phyloP scores from a whole-genome alignment of 768 basidiomycete species.

The Leccinellum albellum region DNA sequence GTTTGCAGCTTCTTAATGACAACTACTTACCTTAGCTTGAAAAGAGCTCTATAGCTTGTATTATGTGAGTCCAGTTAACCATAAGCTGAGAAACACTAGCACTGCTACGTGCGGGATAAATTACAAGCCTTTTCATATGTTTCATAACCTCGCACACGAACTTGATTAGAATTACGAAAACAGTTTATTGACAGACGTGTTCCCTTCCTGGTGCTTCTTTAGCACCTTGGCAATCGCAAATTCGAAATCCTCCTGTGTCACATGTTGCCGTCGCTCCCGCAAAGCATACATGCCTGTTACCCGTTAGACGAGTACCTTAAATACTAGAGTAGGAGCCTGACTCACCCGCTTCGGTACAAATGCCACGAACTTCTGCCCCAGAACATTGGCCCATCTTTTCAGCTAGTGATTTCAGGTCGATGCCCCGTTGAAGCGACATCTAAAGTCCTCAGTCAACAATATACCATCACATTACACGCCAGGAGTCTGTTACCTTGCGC shows the following conservation, averaged over 20 bases:
- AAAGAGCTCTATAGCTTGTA: no score
- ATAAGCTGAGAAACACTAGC: no score
- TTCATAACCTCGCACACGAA: no score
- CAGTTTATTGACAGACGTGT: constrained; percentile 91
- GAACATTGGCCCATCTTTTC: constrained; percentile 99
- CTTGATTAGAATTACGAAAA: constrained; percentile 47
- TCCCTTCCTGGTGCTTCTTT: constrained; percentile 96
- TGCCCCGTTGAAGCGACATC: constrained; percentile 98
- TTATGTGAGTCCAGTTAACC: no score
- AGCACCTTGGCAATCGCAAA: constrained; percentile 96
- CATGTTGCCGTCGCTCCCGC: constrained; percentile 91
- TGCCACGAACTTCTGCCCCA: constrained; percentile 95
- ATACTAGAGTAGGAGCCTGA: neutral
- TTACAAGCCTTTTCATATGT: no score
- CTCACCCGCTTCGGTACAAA: constrained; percentile 93
- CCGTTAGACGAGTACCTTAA: neutral
- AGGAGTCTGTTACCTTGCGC: constrained; percentile 58
- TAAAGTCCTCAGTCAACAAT: constrained; percentile 26
- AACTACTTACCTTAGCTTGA: no score
- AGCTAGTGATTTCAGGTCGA: constrained; percentile 91
- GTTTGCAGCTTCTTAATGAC: no score
- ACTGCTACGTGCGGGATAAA: no score
- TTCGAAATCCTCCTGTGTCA: constrained; percentile 98
- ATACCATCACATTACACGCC: neutral
- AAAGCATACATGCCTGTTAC: constrained; percentile 88